Percentiles rank a stretch among this genome's conserved stretches.
Evolutionary conservation across 2,329 filamentous ascomycete species (phyloP).

Genomic region (Botryotinia narcissicola): DNA sequence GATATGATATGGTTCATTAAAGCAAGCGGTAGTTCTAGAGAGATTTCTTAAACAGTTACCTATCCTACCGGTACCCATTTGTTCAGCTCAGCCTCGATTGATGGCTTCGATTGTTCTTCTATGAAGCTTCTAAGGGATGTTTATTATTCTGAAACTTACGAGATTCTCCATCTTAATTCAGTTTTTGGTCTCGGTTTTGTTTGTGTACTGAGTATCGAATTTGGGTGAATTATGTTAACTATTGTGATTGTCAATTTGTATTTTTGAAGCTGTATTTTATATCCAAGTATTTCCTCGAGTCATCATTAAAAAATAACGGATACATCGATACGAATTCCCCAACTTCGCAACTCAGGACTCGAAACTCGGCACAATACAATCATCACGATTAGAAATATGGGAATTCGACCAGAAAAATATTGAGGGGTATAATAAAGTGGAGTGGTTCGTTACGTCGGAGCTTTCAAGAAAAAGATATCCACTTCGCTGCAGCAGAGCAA

Average conservation of each 20-base stretch:
- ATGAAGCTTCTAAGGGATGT: background rate
- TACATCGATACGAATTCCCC: background rate
- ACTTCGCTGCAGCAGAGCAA: constrained; percentile 14
- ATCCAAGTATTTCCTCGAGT: background rate
- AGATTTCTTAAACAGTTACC: constrained; percentile 4
- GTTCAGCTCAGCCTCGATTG: constrained; percentile 14
- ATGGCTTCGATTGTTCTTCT: background rate
- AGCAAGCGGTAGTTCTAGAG: background rate
- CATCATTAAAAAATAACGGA: background rate
- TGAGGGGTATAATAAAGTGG: constrained; percentile 11
- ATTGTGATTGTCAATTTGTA: background rate
- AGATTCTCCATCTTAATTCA: background rate
- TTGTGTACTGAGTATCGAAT: background rate
- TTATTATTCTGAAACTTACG: background rate
- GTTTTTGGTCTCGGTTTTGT: background rate
- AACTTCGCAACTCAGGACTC: background rate
- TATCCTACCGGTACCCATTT: background rate
- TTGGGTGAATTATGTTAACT: background rate
- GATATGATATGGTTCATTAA: too few species aligned
- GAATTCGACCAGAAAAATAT: background rate
- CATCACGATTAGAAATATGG: background rate
- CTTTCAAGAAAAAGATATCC: constrained; percentile 8
- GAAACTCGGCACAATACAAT: background rate
- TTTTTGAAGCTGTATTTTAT: background rate
- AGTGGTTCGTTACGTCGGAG: background rate